phyloP scores from a whole-genome alignment of 805 yeast species.

The Kazachstania bromeliacearum region DNA sequence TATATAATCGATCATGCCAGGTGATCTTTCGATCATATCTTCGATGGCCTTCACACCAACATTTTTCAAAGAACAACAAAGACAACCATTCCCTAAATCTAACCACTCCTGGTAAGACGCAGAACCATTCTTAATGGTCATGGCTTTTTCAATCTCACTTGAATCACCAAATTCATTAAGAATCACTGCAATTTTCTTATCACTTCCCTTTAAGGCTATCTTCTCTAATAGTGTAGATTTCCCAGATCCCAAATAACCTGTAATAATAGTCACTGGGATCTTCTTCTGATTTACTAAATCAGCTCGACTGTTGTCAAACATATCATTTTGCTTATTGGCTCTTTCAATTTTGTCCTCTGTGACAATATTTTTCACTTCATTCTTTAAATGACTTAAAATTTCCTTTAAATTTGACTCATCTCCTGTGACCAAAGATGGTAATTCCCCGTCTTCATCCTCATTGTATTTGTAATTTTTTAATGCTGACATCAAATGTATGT shows the following conservation, averaged over 20 bases:
- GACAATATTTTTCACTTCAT: slow-evolving; percentile 27
- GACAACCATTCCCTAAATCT: slow-evolving; percentile 92
- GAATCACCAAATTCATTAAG: slow-evolving; percentile 91
- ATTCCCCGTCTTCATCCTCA: slow-evolving; percentile 27
- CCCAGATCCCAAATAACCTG: slow-evolving; percentile 94
- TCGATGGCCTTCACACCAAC: slow-evolving; percentile 93
- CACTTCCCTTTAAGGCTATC: slow-evolving; percentile 57
- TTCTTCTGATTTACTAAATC: slow-evolving; percentile 22
- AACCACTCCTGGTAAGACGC: slow-evolving; percentile 82
- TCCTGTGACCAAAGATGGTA: slow-evolving; percentile 26
- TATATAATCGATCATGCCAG: slow-evolving; percentile 78
- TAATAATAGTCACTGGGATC: slow-evolving; percentile 86
- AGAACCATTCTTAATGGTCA: slow-evolving; percentile 49
- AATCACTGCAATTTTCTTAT: slow-evolving; percentile 75
- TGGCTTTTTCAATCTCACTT: slow-evolving; percentile 76
- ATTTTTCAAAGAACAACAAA: slow-evolving; percentile 93
- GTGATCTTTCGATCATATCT: slow-evolving; percentile 61
- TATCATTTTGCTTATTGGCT: slow-evolving; percentile 17
- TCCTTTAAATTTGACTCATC: slow-evolving; percentile 19
- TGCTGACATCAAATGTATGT: slow-evolving; percentile 26
- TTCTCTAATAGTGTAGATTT: slow-evolving; percentile 76
- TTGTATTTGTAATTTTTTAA: slow-evolving; percentile 24
- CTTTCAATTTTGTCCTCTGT: slow-evolving; percentile 22
- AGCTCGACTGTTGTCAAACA: neutral
- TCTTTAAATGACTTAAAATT: slow-evolving; percentile 15